Evolutionary conservation across 2,329 filamentous ascomycete species (phyloP), one percentile per base, ranked within the genome.

Genomic region (Fusarium tupiense): DNA sequence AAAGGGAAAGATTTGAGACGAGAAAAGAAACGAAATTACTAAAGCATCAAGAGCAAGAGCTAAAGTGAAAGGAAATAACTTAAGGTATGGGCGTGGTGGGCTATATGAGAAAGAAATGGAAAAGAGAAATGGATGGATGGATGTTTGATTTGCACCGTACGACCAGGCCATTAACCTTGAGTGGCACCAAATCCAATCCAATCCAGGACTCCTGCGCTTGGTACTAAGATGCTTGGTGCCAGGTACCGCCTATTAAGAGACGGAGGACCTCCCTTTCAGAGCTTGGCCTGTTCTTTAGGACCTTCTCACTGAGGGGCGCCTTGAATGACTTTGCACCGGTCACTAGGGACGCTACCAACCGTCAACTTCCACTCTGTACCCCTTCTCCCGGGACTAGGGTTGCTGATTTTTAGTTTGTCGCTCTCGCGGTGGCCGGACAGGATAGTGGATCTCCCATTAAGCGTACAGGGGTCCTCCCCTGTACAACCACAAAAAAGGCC

Each of bases 121-220:
- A 59, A 37, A 38, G 26, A 33, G 41, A 59, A 47, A 59, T 61
- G 56, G 56, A 61, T 69, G 43, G 46, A 40, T 56, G 61, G 57
- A 64, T 68, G 69, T 66, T 77, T 78, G 66, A 78, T 77, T 77
- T 78, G 75, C 66, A 78, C 76, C 76, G 69, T 78, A 78, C 73
- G 74, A 78, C 76, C 69, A 66, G 73, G 73, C 61, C 63, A 64
- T 76, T 52, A 66, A 76, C 67, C 69, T 77, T 72, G 68, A 61
- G 61, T 67, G 53, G 74, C 53, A 72, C 64, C 73, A 43, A 38
- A 65, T 63, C 61, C 33, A 66, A 66, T 49, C 64, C 61, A 26
- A 66, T 41, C 69, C 76, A 62, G 70, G 67, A 46, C 65, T 66
- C 69, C 52, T 73, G 74, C 76, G 67, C 75, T 70, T 69, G 64